Base-by-base conservation (phyloP, 2,329 filamentous ascomycete species). In the Pseudogymnoascus verrucosus region DNA sequence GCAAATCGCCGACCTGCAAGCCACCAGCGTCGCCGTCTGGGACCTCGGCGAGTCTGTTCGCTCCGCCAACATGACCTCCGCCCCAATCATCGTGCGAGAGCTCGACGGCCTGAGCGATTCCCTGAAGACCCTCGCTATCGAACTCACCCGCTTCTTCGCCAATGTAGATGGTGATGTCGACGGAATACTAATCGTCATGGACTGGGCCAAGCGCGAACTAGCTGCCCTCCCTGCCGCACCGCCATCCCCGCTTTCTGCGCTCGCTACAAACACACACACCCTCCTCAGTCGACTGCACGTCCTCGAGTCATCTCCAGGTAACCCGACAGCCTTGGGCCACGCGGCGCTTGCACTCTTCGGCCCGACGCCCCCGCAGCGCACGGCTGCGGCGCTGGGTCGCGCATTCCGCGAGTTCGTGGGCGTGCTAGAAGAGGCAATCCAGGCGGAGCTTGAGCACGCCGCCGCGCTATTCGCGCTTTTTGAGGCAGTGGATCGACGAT, bases 131-230 rank as follows among this genome's bases (percentile, higher is more conserved):
- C 80, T 98, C 23, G 90, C 91, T 1, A 81, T 92, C 14, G 92
- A 96, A 74, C 83, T 97, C 68, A 96, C 90, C 6, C 88, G 88
- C 71, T 97, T 98, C 79, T 96, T 97, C 74, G 90, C 92, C 61
- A 91, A 93, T 68, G 91, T 98, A 11, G 91, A 97, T 70, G 90
- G 91, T 26, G 93, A 97, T 71, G 89, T 98, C 69, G 93, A 97
- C 73, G 88, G 89, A 65, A 96, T 97, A 68, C 82, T 98, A 37
- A 89, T 95, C 65, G 91, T 96, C 61, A 97, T 98, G 92, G 91
- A 96, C 73, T 97, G 93, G 93, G 90, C 91, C 12, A 89, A 89
- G 72, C 87, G 92, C 68, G 92, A 97, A 74, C 84, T 98, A 12
- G 81, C 86, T 65, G 86, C 87, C 54, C 78, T 95, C 64, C 84